Conservation (phyloP, 2,329 filamentous ascomycete species). For the Raffaelea arxii region DNA sequence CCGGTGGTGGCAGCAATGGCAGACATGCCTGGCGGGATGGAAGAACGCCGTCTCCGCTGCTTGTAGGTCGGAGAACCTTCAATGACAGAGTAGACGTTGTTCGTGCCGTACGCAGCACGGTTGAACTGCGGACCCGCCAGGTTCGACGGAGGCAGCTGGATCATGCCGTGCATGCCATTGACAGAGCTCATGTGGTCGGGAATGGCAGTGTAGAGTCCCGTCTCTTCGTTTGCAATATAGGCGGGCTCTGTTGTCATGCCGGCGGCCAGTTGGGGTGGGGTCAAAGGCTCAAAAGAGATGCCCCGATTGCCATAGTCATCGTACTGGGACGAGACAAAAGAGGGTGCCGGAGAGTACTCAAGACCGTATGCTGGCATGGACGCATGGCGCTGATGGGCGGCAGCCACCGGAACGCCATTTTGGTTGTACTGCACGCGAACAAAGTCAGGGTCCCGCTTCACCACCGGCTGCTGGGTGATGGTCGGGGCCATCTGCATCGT, state of each 20-base stretch:
- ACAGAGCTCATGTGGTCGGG: slow-evolving; percentile 71
- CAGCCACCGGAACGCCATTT: slow-evolving; percentile 74
- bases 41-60: slow-evolving; percentile 87
- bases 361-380: slow-evolving; percentile 96
- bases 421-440: slow-evolving; percentile 80
- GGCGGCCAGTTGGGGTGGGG: slow-evolving; percentile 82
- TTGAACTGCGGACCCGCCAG: slow-evolving; percentile 71
- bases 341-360: slow-evolving; percentile 95
- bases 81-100: slow-evolving; percentile 89
- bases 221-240: slow-evolving; percentile 97
- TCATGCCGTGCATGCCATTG: slow-evolving; percentile 74
- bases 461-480: slow-evolving; percentile 60
- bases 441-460: slow-evolving; percentile 87
- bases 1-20: slow-evolving; percentile 53
- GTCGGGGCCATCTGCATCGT: slow-evolving; percentile 60
- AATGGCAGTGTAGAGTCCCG: slow-evolving; percentile 88
- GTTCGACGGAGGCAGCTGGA: slow-evolving; percentile 82
- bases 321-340: slow-evolving; percentile 96
- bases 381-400: slow-evolving; percentile 82
- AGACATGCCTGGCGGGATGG: slow-evolving; percentile 70
- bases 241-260: slow-evolving; percentile 79
- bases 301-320: slow-evolving; percentile 97
- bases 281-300: slow-evolving; percentile 93
- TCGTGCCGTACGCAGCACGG: slow-evolving; percentile 57
- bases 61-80: slow-evolving; percentile 99